Conservation (phyloP, 2,329 filamentous ascomycete species). For the Claviceps paspali region DNA sequence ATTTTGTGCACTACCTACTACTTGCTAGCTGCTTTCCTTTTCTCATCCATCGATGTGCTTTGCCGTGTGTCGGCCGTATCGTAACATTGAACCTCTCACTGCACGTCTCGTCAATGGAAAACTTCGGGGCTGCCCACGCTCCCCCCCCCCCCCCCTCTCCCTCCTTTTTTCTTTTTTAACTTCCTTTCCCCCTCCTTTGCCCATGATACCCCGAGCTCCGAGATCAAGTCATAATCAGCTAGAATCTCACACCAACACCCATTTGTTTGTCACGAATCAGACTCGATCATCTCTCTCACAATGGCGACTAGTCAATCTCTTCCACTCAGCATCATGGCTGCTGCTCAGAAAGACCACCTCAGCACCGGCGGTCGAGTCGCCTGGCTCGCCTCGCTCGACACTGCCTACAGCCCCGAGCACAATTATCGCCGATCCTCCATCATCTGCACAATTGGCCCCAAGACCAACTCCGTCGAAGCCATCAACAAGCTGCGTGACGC, state of each 20-base stretch:
- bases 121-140: too few species aligned
- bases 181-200: too few species aligned
- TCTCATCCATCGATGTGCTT: not conserved
- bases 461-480: conserved; percentile 95
- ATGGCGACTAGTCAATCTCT: conserved; percentile 21
- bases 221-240: not conserved
- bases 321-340: conserved; percentile 31
- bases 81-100: too few species aligned
- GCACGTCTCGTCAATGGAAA: too few species aligned
- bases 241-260: not conserved
- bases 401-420: conserved; percentile 69
- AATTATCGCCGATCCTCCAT: conserved; percentile 96
- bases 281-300: conserved; percentile 8
- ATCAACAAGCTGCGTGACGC: conserved; percentile 85
- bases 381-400: conserved; percentile 63
- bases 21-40: not conserved
- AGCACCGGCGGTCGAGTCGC: conserved; percentile 55
- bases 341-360: conserved; percentile 73
- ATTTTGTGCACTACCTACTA: not conserved
- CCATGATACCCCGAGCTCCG: not conserved
- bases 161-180: too few species aligned
- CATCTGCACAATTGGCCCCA: conserved; percentile 97
- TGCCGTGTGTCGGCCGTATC: not conserved
- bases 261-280: conserved; percentile 1
- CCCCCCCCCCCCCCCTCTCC: too few species aligned